Evolutionary conservation across 2,329 filamentous ascomycete species (phyloP), one percentile per base, ranked within the genome.

Genomic region (Diaporthe ampelina): DNA sequence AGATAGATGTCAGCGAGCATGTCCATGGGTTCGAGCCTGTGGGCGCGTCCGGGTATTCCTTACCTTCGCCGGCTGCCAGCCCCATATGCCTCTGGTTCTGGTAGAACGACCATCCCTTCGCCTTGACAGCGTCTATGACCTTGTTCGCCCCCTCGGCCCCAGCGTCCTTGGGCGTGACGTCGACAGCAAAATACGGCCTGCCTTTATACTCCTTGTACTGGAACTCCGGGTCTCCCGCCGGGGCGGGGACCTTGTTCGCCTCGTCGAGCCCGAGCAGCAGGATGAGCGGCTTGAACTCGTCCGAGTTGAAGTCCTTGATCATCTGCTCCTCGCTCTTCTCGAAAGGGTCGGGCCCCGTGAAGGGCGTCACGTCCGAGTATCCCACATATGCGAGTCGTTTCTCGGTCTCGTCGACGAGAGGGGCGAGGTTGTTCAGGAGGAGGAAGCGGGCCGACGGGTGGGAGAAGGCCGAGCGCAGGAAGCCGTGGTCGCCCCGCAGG

Each of bases 261-360:
- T 97, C 95, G 78, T 97, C 91, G 63, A 98, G 84, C 0, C 96
- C 96, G 37, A 98, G 85, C 81, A 98, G 98, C 70, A 98, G 87
- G 69, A 98, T 86, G 76, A 94, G 89, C 4, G 95, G 93, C 26
- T 87, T 83, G 21, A 91, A 91, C 71, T 89, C 85, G 6, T 87
- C 85, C 40, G 94, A 97, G 84, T 98, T 92, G 82, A 92, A 98
- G 43, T 88, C 85, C 79, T 90, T 90, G 75, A 97, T 88, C 77
- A 92, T 81, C 59, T 97, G 92, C 77, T 92, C 91, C 81, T 98
- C 96, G 1, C 88, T 87, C 77, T 89, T 88, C 26, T 86, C 87
- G 82, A 95, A 98, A 0, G 93, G 91, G 72, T 94, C 90, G 1
- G 88, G 80, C 1, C 94, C 94, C 26, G 97, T 91, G 54, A 98